phyloP scores from a whole-genome alignment of 768 basidiomycete genomes.

The Lactarius evosmus region DNA sequence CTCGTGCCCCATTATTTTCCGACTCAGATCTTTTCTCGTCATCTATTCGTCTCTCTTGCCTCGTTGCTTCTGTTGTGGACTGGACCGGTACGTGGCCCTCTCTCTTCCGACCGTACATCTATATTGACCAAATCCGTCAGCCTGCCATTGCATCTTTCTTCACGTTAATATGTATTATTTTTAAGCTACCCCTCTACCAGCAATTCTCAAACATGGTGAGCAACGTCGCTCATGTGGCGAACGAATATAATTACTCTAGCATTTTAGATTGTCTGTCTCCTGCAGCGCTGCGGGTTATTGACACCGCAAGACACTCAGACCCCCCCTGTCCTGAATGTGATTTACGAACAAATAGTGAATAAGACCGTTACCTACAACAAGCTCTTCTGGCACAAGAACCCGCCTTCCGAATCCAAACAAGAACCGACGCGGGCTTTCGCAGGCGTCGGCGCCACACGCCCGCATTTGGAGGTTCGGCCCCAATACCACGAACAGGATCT shows the following conservation, averaged over 20 bases:
- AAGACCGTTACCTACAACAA: not conserved
- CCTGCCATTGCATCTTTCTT: not conserved
- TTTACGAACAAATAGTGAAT: conserved; percentile 16
- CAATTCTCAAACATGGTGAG: not conserved
- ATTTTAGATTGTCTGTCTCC: conserved; percentile 3
- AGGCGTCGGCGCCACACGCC: not conserved
- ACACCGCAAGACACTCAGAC: not conserved
- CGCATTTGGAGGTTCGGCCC: not conserved
- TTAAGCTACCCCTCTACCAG: not conserved
- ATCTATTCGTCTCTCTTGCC: not conserved
- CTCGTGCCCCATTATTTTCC: not conserved
- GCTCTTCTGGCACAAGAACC: not conserved
- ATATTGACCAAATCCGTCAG: not conserved
- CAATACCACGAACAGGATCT: not conserved
- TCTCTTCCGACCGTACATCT: not conserved
- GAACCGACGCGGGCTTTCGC: not conserved
- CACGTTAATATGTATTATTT: not conserved
- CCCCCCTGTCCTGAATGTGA: not conserved
- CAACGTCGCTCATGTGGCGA: not conserved
- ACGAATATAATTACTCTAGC: not conserved
- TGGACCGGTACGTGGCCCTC: conserved; percentile 6
- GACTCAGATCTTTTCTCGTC: not conserved
- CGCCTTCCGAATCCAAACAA: not conserved
- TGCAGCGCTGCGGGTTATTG: conserved; percentile 8
- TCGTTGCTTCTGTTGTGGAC: conserved; percentile 6